phyloP scores from a whole-genome alignment of 1,284 basidiomycete genomes.

The Cryptococcus wingfieldii region DNA sequence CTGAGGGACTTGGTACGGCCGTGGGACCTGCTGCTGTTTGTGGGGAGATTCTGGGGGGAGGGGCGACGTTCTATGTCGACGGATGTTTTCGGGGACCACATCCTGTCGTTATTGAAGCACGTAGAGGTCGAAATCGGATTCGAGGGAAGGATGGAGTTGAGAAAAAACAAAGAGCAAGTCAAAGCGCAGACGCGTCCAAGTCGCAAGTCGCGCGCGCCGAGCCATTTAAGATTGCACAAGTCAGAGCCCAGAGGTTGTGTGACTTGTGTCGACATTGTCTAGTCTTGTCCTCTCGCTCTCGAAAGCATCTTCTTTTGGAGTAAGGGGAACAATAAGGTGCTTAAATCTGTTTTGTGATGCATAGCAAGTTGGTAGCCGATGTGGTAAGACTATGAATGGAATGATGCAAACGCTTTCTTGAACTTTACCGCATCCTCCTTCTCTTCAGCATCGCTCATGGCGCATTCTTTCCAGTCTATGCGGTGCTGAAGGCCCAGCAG shows the following conservation, averaged over 20 bases:
- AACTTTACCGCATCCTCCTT: conserved; percentile 72
- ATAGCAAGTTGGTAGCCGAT: no score
- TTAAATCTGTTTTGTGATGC: no score
- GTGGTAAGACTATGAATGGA: conserved; percentile 46
- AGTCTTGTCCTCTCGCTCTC: not conserved
- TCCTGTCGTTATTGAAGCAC: not conserved
- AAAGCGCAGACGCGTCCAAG: not conserved
- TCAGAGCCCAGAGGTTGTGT: no score
- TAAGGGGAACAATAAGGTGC: no score
- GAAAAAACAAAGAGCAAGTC: not conserved
- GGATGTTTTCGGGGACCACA: conserved; percentile 8
- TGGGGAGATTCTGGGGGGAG: conserved; percentile 2
- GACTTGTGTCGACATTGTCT: not conserved
- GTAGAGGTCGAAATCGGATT: no score
- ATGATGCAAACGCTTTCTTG: conserved; percentile 71
- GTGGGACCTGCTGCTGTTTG: conserved; percentile 8
- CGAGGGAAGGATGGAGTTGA: not conserved
- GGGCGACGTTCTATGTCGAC: conserved; percentile 14
- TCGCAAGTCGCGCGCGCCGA: no score
- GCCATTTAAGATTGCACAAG: no score
- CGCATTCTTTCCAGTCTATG: conserved; percentile 84
- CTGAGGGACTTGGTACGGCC: conserved; percentile 24
- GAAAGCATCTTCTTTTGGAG: no score
- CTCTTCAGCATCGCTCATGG: conserved; percentile 73
- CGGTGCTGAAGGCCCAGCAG: conserved; percentile 70